Evolutionary conservation across 805 yeast species (phyloP), one percentile per base, ranked within the genome.

Genomic region (Starmerella apicola): DNA sequence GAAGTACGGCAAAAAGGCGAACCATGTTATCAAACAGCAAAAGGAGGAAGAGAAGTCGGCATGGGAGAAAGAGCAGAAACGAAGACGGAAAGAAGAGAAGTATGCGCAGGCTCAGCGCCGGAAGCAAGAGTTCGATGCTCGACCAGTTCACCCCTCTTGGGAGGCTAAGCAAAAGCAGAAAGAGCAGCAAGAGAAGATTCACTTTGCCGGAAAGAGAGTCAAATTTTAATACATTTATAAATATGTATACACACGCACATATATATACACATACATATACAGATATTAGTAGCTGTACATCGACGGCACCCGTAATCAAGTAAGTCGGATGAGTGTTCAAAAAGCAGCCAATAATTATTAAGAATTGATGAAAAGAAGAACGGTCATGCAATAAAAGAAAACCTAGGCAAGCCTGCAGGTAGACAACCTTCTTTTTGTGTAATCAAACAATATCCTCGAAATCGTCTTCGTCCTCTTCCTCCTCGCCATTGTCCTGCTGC

Each of bases 61-160:
- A 37, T 47, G 23, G 12, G 49, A 42, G 49, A 46, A 49, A 37
- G 43, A 43, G 36, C 42, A 12, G 22, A 39, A 39, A 31, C 51
- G 48, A 12, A 26, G 38, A 36, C 15, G 17, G 17, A 32, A 36
- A 18, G 46, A 37, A 12, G 43, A 40, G 26, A 39, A 42, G 19
- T 37, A 37, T 32, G 23, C 18, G 17, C 26, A 38, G 20, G 57
- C 8, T 74, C 46, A 16, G 51, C 24, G 43, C 36, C 43, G 29
- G 29, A 42, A 40, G 46, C 42, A 44, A 47, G 49, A 41, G 38
- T 47, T 46, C 10, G 56, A 47, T 15, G 49, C 55, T 17, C 55
- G 56, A 36, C 62, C 67, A 5, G 47, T 81, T 48, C 99, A 91
- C 71, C 99, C 99, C n/a, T 91, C 98, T 2, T 91, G 99, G 99